Evolutionary conservation across 257 asterid genomes (phyloP).

Genomic region (Capsicum rhomboideum): DNA sequence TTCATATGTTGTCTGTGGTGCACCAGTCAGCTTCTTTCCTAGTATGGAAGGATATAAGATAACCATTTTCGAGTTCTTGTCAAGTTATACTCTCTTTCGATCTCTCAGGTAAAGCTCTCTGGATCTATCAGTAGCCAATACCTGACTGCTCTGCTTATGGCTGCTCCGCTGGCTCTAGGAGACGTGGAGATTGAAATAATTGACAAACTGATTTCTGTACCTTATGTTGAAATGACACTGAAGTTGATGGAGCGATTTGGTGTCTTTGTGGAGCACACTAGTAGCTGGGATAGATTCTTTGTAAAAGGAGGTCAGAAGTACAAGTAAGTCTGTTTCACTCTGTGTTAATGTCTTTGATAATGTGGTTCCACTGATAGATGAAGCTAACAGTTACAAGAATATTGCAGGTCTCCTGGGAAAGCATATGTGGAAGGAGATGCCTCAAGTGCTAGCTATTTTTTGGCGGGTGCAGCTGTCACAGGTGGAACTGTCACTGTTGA

Average conservation of each 20-base stretch:
- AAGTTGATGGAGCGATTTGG: constrained; percentile 99
- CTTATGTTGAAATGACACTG: constrained; percentile 96
- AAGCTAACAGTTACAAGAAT: background rate
- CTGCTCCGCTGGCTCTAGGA: constrained; percentile 89
- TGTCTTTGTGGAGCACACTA: constrained; percentile 76
- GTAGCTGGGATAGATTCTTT: constrained; percentile 81
- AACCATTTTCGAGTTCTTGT: background rate
- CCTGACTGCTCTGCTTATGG: constrained; percentile 94
- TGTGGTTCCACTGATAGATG: background rate
- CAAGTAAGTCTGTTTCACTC: constrained; percentile 47
- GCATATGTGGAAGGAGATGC: constrained; percentile 99
- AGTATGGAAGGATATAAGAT: background rate
- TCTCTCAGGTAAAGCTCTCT: constrained; percentile 84
- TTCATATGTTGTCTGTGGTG: background rate
- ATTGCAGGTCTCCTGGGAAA: constrained; percentile 86
- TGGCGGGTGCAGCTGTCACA: constrained; percentile 97
- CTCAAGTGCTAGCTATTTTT: constrained; percentile 98
- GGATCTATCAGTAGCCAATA: constrained; percentile 97
- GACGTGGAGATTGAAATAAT: constrained; percentile 88
- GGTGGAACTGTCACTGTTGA: constrained; percentile 93
- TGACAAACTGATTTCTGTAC: constrained; percentile 89
- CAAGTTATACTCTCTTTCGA: background rate
- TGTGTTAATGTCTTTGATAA: background rate
- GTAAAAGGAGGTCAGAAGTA: constrained; percentile 84
- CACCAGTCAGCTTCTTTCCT: background rate